Conservation (phyloP, 371 early-diverging fungal genomes). For the Rhizomucor miehei region DNA sequence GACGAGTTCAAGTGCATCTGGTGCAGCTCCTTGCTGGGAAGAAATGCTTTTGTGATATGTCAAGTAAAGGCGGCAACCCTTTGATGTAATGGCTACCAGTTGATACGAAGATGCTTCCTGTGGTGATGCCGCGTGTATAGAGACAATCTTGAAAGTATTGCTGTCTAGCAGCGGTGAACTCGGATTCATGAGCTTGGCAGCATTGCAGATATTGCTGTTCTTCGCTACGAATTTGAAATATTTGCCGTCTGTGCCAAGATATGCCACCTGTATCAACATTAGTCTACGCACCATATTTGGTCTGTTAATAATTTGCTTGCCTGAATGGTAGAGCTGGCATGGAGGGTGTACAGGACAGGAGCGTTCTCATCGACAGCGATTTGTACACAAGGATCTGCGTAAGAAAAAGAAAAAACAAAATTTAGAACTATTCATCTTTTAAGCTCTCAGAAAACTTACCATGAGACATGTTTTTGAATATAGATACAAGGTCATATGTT, state of each 20-base stretch:
- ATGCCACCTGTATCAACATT: slow-evolving; percentile 49
- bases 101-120: slow-evolving; percentile 59
- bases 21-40: slow-evolving; percentile 13
- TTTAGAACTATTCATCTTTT: background rate
- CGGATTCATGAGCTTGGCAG: slow-evolving; percentile 42
- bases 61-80: slow-evolving; percentile 75
- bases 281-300: background rate
- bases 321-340: slow-evolving; percentile 59
- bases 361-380: slow-evolving; percentile 61
- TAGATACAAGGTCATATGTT: slow-evolving; percentile 2
- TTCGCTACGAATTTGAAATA: slow-evolving; percentile 16
- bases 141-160: slow-evolving; percentile 50
- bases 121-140: slow-evolving; percentile 60
- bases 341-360: slow-evolving; percentile 27
- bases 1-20: slow-evolving; percentile 52
- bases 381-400: slow-evolving; percentile 47
- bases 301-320: slow-evolving; percentile 19
- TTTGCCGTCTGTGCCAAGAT: slow-evolving; percentile 25
- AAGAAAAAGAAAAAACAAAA: background rate
- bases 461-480: slow-evolving; percentile 6
- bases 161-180: slow-evolving; percentile 30
- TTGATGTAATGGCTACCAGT: slow-evolving; percentile 69
- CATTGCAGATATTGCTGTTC: slow-evolving; percentile 22
- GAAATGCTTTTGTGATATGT: slow-evolving; percentile 29
- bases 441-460: slow-evolving; percentile 6